Evolutionary conservation across 2,329 filamentous ascomycete species (phyloP).

Genomic region (Bipolaris victoriae): DNA sequence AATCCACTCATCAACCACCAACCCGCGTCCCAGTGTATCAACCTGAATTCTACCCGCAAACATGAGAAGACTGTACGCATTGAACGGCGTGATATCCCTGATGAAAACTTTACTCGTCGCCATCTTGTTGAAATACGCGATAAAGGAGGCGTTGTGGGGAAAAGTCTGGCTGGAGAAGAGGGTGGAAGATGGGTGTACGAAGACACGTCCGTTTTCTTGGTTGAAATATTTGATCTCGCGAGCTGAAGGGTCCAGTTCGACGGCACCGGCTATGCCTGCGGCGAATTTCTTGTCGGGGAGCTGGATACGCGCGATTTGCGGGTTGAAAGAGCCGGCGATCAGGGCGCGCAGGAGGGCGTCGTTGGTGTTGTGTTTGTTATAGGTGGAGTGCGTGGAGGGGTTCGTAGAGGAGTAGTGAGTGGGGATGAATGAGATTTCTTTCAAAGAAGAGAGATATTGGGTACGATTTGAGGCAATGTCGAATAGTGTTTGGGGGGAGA

Average conservation of each 20-base stretch:
- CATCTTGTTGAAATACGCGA: slow-evolving; percentile 92
- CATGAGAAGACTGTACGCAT: slow-evolving; percentile 83
- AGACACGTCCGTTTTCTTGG: slow-evolving; percentile 67
- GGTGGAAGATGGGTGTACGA: slow-evolving; percentile 88
- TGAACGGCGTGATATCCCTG: slow-evolving; percentile 89
- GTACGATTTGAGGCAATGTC: slow-evolving; percentile 87
- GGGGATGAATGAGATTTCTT: slow-evolving; percentile 81
- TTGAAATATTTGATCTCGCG: slow-evolving; percentile 90
- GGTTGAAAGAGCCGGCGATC: slow-evolving; percentile 62
- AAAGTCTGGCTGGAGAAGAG: slow-evolving; percentile 85
- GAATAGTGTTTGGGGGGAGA: slow-evolving; percentile 80
- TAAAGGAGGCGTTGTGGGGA: slow-evolving; percentile 73
- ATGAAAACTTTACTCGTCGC: slow-evolving; percentile 91
- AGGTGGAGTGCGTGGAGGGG: slow-evolving; percentile 30
- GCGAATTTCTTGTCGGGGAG: slow-evolving; percentile 97
- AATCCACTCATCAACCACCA: slow-evolving; percentile 93
- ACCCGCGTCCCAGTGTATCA: slow-evolving; percentile 83
- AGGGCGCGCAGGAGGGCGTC: slow-evolving; percentile 56
- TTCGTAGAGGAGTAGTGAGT: slow-evolving; percentile 44
- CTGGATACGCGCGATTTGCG: slow-evolving; percentile 89
- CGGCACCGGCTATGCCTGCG: slow-evolving; percentile 82
- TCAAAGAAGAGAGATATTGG: slow-evolving; percentile 84
- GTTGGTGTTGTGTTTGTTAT: slow-evolving; percentile 59
- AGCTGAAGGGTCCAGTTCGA: slow-evolving; percentile 92
- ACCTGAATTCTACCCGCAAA: slow-evolving; percentile 86